Percentiles rank a stretch among this genome's conserved stretches.
Conservation (phyloP, 345 rosid genomes). For the Syzygium aromaticum region DNA sequence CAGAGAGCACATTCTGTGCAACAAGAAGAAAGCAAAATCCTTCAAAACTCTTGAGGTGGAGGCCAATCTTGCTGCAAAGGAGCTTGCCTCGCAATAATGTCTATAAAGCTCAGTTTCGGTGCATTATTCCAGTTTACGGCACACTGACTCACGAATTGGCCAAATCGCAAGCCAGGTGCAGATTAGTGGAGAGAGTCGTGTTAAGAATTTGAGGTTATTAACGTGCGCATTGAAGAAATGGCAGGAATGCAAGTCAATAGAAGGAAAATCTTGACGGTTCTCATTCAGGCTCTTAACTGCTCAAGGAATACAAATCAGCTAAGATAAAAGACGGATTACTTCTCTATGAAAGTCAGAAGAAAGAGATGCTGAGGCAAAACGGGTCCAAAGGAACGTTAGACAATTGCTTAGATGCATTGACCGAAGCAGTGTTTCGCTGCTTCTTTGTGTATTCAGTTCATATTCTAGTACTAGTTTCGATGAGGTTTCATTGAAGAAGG, state of each 20-base stretch:
- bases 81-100: slow-evolving; percentile 9
- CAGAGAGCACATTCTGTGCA: too few relatives aligned
- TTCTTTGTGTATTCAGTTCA: neutral
- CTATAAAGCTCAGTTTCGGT: slow-evolving; percentile 14
- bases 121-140: slow-evolving; percentile 15
- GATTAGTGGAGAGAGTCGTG: neutral
- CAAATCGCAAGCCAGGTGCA: slow-evolving; percentile 14
- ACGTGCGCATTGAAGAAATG: slow-evolving; percentile 19
- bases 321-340: slow-evolving; percentile 3
- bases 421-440: slow-evolving; percentile 1
- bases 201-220: slow-evolving; percentile 7
- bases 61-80: slow-evolving; percentile 17
- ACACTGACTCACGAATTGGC: slow-evolving; percentile 10
- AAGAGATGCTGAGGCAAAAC: neutral
- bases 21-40: slow-evolving; percentile 22
- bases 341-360: slow-evolving; percentile 8
- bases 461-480: neutral
- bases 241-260: slow-evolving; percentile 6
- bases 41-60: slow-evolving; percentile 27
- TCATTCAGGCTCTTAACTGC: slow-evolving; percentile 19
- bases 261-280: slow-evolving; percentile 10
- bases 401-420: slow-evolving; percentile 1
- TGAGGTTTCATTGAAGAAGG: neutral
- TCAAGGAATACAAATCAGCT: neutral
- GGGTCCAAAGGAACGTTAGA: slow-evolving; percentile 7